A percentile compares a stretch with the other conserved stretches of the same genome.
These are phyloP conservation scores for Crepidotus variabilis DNA, from an alignment of 768 basidiomycete species.

Conservation along the genomic window DNA sequence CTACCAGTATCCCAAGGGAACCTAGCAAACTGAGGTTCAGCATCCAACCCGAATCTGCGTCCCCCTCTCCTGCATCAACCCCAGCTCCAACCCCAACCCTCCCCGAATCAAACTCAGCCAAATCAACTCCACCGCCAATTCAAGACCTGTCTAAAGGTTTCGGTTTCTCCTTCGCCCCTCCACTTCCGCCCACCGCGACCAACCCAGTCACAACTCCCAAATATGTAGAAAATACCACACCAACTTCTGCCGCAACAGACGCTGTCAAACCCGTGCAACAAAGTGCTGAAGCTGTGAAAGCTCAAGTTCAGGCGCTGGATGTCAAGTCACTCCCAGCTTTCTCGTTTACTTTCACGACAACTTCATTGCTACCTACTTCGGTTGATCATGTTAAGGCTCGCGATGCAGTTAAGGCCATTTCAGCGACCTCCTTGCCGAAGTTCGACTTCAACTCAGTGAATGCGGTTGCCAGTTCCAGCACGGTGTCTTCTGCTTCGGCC, in stretches of 20 bases:
- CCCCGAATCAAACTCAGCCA: constrained; percentile 8
- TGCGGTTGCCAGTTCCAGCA: constrained; percentile 6
- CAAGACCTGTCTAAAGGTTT: constrained; percentile 1
- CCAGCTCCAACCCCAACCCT: constrained; percentile 17
- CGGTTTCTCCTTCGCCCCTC: background rate
- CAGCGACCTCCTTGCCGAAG: background rate
- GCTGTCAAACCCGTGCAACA: background rate
- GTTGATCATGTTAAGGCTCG: background rate
- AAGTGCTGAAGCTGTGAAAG: constrained; percentile 12
- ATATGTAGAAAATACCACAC: background rate
- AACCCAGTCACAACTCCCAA: background rate
- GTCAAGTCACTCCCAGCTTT: constrained; percentile 42
- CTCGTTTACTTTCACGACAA: constrained; percentile 22
- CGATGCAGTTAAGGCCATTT: background rate
- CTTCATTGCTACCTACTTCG: background rate
- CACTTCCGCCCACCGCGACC: background rate
- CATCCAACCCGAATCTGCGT: constrained; percentile 50
- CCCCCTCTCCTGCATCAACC: constrained; percentile 25
- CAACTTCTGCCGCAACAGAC: background rate
- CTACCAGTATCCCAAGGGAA: constrained; percentile 60
- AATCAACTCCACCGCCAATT: constrained; percentile 4
- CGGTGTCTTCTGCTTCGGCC: constrained; percentile 4
- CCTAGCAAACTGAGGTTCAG: constrained; percentile 78
- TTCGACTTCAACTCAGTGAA: background rate
- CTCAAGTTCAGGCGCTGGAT: constrained; percentile 24